These are phyloP conservation scores for Tetracladium maxilliforme DNA, from an alignment of 2,329 filamentous ascomycete genomes.

Conservation along the genomic window DNA sequence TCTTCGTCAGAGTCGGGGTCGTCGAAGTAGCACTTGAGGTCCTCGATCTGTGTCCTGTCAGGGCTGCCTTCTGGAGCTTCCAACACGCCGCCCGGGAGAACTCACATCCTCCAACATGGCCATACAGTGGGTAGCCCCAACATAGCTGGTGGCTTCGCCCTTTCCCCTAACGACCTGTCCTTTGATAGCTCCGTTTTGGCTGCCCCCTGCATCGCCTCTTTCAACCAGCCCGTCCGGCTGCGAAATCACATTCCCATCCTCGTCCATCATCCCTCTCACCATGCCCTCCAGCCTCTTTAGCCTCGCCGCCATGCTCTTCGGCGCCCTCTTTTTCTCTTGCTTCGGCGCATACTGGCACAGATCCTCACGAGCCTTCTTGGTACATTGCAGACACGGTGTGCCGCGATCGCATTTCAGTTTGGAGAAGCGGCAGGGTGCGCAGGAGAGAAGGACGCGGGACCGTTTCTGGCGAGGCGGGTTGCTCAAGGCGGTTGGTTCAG, in stretches of 20 bases:
- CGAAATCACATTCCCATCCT: conserved; percentile 9
- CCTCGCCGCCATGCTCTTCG: conserved; percentile 35
- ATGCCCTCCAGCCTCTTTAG: conserved; percentile 40
- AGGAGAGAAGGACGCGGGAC: conserved; percentile 25
- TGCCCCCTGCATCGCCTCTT: conserved; percentile 32
- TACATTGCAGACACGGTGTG: conserved; percentile 35
- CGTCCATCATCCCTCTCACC: conserved; percentile 39
- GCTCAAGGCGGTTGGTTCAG: no score
- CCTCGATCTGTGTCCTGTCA: conserved; percentile 31
- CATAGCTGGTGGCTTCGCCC: conserved; percentile 31
- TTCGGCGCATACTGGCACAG: conserved; percentile 33
- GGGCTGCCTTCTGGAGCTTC: conserved; percentile 3
- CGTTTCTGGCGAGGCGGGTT: conserved; percentile 2
- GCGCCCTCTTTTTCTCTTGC: conserved; percentile 20
- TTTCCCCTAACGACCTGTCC: conserved; percentile 28
- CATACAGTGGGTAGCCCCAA: conserved; percentile 45
- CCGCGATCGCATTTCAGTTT: conserved; percentile 34
- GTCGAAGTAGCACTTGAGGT: conserved; percentile 42
- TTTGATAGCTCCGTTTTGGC: neutral
- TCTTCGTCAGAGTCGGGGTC: conserved; percentile 22
- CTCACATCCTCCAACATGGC: conserved; percentile 44
- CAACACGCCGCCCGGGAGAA: conserved; percentile 4
- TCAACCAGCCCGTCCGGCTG: conserved; percentile 43
- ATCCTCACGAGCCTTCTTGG: conserved; percentile 29
- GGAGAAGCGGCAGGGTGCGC: conserved; percentile 33